A percentile compares a stretch with the other conserved stretches of the same genome.
Conservation (phyloP, 495 filamentous ascomycete genomes). For the Cercophora scortea region DNA sequence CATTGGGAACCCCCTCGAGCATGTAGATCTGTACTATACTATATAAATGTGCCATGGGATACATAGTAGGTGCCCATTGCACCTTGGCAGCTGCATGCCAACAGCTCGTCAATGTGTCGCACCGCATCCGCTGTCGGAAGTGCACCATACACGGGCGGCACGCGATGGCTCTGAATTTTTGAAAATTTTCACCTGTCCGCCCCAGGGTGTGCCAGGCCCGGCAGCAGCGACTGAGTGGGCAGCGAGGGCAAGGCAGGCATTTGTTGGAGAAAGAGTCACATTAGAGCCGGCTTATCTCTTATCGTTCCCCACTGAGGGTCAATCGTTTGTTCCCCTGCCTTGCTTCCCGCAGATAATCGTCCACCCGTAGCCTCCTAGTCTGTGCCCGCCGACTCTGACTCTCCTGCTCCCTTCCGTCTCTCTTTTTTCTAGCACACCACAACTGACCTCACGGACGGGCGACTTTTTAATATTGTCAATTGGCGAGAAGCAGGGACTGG, state of each 20-base stretch:
- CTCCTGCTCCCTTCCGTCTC: slow-evolving; percentile 7
- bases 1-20: no score
- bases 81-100: no score
- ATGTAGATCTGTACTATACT: no score
- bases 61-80: no score
- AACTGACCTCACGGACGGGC: slow-evolving; percentile 6
- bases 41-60: no score
- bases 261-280: slow-evolving; percentile 13
- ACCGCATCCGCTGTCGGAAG: slow-evolving; percentile 8
- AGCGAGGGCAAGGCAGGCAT: background rate
- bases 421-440: background rate
- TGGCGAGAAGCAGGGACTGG: slow-evolving; percentile 11
- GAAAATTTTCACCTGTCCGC: slow-evolving; percentile 5
- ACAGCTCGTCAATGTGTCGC: background rate
- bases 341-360: background rate
- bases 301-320: slow-evolving; percentile 18
- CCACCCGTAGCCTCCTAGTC: no score
- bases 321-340: slow-evolving; percentile 9
- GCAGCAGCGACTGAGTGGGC: no score
- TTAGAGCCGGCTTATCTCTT: slow-evolving; percentile 14
- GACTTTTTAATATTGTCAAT: slow-evolving; percentile 14
- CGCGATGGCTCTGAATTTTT: slow-evolving; percentile 6
- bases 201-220: background rate
- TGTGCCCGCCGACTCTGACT: background rate
- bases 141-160: background rate